phyloP scores from a whole-genome alignment of 805 yeast genomes.

The Sugiyamaella mastotermitis region DNA sequence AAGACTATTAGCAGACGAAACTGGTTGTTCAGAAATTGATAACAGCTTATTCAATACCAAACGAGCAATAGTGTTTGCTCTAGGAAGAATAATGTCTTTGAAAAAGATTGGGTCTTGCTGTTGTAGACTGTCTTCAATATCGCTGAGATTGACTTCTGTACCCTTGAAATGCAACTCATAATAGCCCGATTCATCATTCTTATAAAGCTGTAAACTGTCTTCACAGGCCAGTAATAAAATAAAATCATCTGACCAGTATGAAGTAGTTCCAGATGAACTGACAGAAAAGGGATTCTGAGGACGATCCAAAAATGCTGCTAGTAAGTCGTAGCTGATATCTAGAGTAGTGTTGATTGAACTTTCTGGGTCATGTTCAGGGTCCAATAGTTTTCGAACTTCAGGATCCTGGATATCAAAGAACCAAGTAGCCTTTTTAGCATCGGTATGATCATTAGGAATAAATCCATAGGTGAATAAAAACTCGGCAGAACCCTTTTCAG shows the following conservation, averaged over 20 bases:
- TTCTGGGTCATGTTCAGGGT: constrained; percentile 13
- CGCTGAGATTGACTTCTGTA: constrained; percentile 18
- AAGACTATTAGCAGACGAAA: no score
- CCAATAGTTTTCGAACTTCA: constrained; percentile 16
- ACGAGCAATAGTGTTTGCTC: constrained; percentile 6
- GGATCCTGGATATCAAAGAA: constrained; percentile 20
- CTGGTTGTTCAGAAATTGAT: neutral
- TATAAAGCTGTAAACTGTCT: constrained; percentile 18
- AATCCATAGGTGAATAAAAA: constrained; percentile 37
- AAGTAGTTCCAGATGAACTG: neutral
- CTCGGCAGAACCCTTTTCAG: constrained; percentile 30
- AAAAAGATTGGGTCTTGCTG: constrained; percentile 5
- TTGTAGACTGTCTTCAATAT: constrained; percentile 9
- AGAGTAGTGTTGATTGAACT: constrained; percentile 13
- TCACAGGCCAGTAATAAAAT: constrained; percentile 21
- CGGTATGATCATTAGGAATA: constrained; percentile 22
- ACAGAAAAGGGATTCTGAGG: constrained; percentile 13
- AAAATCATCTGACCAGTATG: constrained; percentile 22
- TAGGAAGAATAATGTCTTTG: constrained; percentile 4
- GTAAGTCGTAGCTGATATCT: constrained; percentile 20
- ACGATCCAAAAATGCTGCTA: constrained; percentile 21
- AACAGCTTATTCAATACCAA: neutral
- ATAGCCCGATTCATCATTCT: constrained; percentile 14
- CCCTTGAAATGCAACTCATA: constrained; percentile 20
- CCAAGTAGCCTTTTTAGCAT: constrained; percentile 11